Evolutionary conservation across 768 basidiomycete species (phyloP).

Genomic region (Lactarius akahatsu): DNA sequence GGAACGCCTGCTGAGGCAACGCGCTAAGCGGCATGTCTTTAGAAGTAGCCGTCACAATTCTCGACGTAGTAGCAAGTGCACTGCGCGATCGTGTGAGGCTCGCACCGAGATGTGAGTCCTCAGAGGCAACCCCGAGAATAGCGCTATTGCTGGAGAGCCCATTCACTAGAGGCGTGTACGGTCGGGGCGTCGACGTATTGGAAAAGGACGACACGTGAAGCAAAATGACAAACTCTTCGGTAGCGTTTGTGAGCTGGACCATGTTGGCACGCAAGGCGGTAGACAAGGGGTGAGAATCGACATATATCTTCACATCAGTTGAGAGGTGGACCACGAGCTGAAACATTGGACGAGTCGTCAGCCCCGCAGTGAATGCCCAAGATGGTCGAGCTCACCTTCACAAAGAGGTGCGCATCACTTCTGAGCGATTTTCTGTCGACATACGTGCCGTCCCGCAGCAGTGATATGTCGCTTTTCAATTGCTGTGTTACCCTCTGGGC

Average conservation of each 20-base stretch:
- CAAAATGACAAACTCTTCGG: conserved; percentile 84
- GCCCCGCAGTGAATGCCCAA: neutral
- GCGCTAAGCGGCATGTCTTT: conserved; percentile 55
- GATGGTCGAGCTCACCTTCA: conserved; percentile 57
- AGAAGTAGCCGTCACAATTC: neutral
- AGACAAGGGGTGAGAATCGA: conserved; percentile 55
- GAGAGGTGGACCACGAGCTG: conserved; percentile 78
- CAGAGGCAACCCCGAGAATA: conserved; percentile 12
- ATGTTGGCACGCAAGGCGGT: conserved; percentile 65
- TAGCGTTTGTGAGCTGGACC: conserved; percentile 74
- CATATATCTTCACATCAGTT: conserved; percentile 65
- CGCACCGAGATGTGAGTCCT: conserved; percentile 19
- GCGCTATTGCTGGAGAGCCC: conserved; percentile 22
- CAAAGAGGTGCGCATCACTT: conserved; percentile 76
- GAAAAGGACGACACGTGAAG: conserved; percentile 84
- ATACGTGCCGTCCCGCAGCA: conserved; percentile 55
- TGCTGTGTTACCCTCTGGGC: conserved; percentile 66
- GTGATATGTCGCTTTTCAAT: conserved; percentile 56
- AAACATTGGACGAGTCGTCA: neutral
- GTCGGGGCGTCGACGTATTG: conserved; percentile 51
- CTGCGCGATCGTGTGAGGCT: conserved; percentile 24
- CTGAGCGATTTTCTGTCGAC: conserved; percentile 62
- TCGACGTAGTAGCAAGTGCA: conserved; percentile 15
- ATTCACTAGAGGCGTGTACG: conserved; percentile 53
- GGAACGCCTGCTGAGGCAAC: conserved; percentile 50